A percentile compares a stretch with the other conserved stretches of the same genome.
These are phyloP conservation scores for Cryptosporidium sp. DNA, from an alignment of 169 alveolate species.

Conservation along the genomic window DNA sequence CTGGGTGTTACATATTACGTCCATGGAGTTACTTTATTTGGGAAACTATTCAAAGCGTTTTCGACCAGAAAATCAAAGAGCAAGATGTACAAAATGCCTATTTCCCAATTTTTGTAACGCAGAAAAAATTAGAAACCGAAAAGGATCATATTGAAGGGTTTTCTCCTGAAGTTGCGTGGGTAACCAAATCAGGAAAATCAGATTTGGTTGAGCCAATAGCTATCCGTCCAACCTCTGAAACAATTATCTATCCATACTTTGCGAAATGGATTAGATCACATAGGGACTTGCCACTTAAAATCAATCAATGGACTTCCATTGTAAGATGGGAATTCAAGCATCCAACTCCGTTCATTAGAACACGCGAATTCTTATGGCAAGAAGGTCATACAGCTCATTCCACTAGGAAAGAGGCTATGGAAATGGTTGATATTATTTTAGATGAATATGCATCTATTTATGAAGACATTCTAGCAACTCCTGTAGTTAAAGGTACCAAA, in stretches of 20 bases:
- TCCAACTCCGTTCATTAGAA: conserved; percentile 99
- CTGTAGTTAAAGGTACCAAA: conserved; percentile 98
- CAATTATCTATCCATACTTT: conserved; percentile 99
- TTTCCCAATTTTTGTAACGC: conserved; percentile 96
- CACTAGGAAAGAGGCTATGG: conserved; percentile 95
- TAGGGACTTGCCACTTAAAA: conserved; percentile 97
- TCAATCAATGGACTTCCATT: conserved; percentile 97
- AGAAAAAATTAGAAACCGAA: conserved; percentile 95
- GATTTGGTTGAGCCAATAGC: conserved; percentile 96
- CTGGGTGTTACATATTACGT: conserved; percentile 98
- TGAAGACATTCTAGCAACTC: conserved; percentile 97
- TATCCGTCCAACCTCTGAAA: conserved; percentile 99
- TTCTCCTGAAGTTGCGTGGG: conserved; percentile 99
- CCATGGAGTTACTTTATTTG: conserved; percentile 98
- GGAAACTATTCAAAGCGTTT: conserved; percentile 95
- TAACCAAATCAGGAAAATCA: conserved; percentile 95
- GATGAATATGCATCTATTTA: conserved; percentile 91
- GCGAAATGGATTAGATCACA: conserved; percentile 98
- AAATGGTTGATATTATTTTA: conserved; percentile 90
- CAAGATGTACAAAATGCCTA: conserved; percentile 92
- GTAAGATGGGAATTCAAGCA: conserved; percentile 99
- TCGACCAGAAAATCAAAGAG: conserved; percentile 90
- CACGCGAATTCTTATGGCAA: conserved; percentile 99
- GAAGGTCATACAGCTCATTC: conserved; percentile 99
- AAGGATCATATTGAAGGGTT: conserved; percentile 98